Percentiles rank a stretch among this genome's conserved stretches.
These are phyloP conservation scores for Podila horticola DNA, from an alignment of 192 early-diverging fungal genomes.

Conservation along the genomic window DNA sequence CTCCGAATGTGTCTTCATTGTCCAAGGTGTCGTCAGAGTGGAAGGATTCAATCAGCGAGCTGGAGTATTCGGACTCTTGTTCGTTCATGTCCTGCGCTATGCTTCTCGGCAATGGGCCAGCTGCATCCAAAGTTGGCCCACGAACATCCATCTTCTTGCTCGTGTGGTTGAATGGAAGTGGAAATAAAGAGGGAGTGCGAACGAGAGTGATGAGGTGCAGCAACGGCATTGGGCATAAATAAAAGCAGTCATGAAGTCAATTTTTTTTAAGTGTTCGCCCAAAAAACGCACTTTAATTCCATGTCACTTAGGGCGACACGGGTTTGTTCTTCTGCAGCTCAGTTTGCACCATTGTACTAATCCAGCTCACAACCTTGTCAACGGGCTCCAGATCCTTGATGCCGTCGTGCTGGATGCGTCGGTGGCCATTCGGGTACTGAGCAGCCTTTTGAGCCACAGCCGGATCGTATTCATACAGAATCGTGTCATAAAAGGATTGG, in stretches of 20 bases:
- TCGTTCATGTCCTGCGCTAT: neutral
- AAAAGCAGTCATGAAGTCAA: neutral
- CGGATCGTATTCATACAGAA: slow-evolving; percentile 52
- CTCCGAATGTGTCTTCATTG: neutral
- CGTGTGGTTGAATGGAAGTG: neutral
- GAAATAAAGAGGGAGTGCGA: neutral
- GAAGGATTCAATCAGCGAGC: neutral
- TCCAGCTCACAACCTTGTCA: slow-evolving; percentile 45
- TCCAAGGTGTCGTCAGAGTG: neutral
- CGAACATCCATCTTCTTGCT: neutral
- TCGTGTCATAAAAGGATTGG: slow-evolving; percentile 58
- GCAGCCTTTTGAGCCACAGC: slow-evolving; percentile 36
- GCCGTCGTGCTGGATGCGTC: slow-evolving; percentile 33
- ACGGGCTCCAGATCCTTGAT: slow-evolving; percentile 31
- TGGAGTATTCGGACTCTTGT: neutral
- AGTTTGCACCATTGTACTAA: slow-evolving; percentile 14
- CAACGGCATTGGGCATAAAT: neutral
- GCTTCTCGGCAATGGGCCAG: neutral
- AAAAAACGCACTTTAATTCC: neutral
- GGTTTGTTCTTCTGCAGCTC: slow-evolving; percentile 43
- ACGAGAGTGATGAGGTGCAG: neutral
- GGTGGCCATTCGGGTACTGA: slow-evolving; percentile 25
- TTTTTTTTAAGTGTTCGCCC: too few species aligned
- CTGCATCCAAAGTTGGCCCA: slow-evolving; percentile 1
- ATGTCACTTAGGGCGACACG: slow-evolving; percentile 4